Base-by-base conservation (phyloP, 306 rosid genomes). In the Spatholobus suberectus region DNA sequence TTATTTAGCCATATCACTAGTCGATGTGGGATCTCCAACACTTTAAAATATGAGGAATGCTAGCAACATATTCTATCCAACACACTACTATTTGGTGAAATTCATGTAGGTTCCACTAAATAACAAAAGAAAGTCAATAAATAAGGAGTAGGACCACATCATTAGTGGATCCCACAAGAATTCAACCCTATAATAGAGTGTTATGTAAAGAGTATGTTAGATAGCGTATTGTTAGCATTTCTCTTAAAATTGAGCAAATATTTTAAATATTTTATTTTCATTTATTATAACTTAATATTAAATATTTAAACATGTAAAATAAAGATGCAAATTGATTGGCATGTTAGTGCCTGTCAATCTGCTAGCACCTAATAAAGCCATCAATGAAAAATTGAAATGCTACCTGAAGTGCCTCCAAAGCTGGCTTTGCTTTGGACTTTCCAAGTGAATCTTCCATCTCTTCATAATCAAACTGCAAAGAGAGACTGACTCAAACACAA, bases 391-490 rank as follows among this genome's bases (percentile, higher is more conserved):
- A 61, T 66, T 76, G 88, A 67, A 74, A 66, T 27, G 62, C 70
- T 81, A 95, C 98, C 98, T 93, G 94, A 80, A 96, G 94, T 76
- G 93, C 94, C 75, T 96, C 99, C 8, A 82, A 62, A 75, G 90
- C 94, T 77, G 98, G 87, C 87, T 93, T 86, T 0, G 89, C 96
- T 55, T 43, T 80, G 46, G 92, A 92, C 89, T 92, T 92, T 77
- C 89, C 96, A 43, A 86, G 89, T 71, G 83, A 61, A 86, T 92
- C 93, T 13, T 38, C 40, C 58, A 80, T 77, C 68, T 76, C 87
- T 24, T 85, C 91, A 15, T 81, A 55, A 82, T 86, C 94, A 89
- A 89, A 86, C 99, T 95, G 88, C 81, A 73, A 63, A 78, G 52
- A 72, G 12, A 80, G 83, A 66, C 32, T 37, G 58, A 12, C 43